Conservation (phyloP, 2,329 filamentous ascomycete species). For the Colletotrichum orchidophilum region DNA sequence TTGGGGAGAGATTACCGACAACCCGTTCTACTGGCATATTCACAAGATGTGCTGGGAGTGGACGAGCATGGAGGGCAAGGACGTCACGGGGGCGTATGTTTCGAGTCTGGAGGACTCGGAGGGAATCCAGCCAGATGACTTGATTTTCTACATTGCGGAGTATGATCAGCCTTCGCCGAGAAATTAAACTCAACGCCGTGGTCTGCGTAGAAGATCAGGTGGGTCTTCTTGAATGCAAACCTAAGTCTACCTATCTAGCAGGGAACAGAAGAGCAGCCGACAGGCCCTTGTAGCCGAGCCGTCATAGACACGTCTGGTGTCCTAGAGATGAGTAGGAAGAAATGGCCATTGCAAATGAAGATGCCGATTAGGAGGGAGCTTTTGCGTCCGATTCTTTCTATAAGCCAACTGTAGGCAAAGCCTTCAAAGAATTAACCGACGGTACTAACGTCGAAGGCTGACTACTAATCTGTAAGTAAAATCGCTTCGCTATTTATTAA, state of each 20-base stretch:
- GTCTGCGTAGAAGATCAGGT: not conserved
- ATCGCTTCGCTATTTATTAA: conserved; percentile 4
- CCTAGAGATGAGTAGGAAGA: not conserved
- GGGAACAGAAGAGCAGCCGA: not conserved
- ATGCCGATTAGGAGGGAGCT: conserved; percentile 55
- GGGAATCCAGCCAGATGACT: not conserved
- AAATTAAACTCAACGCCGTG: not conserved
- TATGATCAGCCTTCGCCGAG: not conserved
- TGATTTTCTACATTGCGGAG: not conserved
- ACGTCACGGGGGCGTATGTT: not conserved
- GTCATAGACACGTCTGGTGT: not conserved
- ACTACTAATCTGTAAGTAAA: conserved; percentile 54
- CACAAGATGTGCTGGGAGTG: not conserved
- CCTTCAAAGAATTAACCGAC: conserved; percentile 67
- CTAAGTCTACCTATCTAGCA: not conserved
- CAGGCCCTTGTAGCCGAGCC: not conserved
- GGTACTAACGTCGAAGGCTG: conserved; percentile 58
- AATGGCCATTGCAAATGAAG: conserved; percentile 46
- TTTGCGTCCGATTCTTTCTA: conserved; percentile 56
- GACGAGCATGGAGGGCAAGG: not conserved
- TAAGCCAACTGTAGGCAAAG: conserved; percentile 57
- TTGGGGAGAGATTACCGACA: not conserved
- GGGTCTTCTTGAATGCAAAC: not conserved
- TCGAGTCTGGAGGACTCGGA: not conserved
- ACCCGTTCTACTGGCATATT: not conserved